Percentiles rank a stretch among this genome's conserved stretches.
These are phyloP conservation scores for Penicillium ucsense DNA, from an alignment of 495 filamentous ascomycete species.

Conservation along the genomic window DNA sequence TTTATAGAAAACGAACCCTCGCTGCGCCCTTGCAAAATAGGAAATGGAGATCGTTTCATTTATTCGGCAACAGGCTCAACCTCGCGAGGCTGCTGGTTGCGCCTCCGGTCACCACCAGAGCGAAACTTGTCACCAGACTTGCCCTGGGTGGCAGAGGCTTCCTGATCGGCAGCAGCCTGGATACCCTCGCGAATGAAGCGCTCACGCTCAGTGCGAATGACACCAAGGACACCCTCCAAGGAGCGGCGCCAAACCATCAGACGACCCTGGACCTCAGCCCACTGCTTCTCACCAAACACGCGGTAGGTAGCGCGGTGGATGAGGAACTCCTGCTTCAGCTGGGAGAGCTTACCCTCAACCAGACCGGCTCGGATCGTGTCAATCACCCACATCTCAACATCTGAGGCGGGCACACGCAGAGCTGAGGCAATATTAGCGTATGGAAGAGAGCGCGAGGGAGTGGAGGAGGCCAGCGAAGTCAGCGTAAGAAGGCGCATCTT, in stretches of 20 bases:
- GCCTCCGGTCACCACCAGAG: slow-evolving; percentile 25
- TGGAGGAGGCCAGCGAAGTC: slow-evolving; percentile 74
- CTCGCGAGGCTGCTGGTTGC: slow-evolving; percentile 25
- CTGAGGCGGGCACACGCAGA: slow-evolving; percentile 66
- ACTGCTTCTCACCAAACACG: slow-evolving; percentile 96
- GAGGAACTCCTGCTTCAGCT: slow-evolving; percentile 83
- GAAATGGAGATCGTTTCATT: not conserved
- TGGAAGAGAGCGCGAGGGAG: slow-evolving; percentile 70
- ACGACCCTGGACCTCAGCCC: slow-evolving; percentile 81
- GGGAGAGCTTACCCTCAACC: slow-evolving; percentile 87
- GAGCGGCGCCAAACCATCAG: slow-evolving; percentile 83
- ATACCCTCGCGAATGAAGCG: slow-evolving; percentile 42
- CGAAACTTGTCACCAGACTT: slow-evolving; percentile 23
- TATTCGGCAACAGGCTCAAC: slow-evolving; percentile 24
- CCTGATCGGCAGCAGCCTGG: slow-evolving; percentile 26
- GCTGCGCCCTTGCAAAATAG: too few relatives aligned
- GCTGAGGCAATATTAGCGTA: slow-evolving; percentile 74
- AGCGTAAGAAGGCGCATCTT: slow-evolving; percentile 96
- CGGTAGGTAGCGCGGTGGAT: slow-evolving; percentile 91
- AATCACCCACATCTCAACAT: slow-evolving; percentile 97
- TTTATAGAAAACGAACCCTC: too few relatives aligned
- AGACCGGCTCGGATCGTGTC: slow-evolving; percentile 92
- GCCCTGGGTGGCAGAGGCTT: slow-evolving; percentile 18
- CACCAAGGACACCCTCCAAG: slow-evolving; percentile 60
- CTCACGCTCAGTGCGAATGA: slow-evolving; percentile 69